Evolutionary conservation across 805 yeast genomes (phyloP).

Genomic region (Huiozyma naganishii): DNA sequence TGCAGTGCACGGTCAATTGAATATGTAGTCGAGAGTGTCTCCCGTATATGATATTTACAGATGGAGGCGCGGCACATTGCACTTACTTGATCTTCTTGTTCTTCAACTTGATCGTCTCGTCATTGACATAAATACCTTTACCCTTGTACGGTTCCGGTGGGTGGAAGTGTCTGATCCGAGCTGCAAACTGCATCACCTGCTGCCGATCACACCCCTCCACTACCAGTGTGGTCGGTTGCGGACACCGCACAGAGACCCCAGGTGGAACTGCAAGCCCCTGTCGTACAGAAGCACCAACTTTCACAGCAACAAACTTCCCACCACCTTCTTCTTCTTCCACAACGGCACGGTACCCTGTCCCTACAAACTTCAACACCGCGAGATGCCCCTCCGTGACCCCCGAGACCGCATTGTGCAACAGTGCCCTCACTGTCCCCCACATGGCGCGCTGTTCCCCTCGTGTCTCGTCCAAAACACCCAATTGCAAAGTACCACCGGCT

Average conservation of each 20-base stretch:
- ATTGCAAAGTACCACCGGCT: constrained; percentile 31
- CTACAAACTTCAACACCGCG: constrained; percentile 78
- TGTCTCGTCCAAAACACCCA: constrained; percentile 46
- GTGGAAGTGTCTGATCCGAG: constrained; percentile 70
- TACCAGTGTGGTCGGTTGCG: constrained; percentile 76
- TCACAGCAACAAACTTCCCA: constrained; percentile 53
- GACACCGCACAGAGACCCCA: constrained; percentile 62
- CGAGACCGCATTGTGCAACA: constrained; percentile 61
- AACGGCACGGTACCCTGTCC: constrained; percentile 92
- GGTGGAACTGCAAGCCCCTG: constrained; percentile 71
- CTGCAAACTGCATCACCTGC: constrained; percentile 80
- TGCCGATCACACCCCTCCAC: constrained; percentile 85
- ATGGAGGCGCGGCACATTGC: neutral
- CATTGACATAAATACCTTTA: constrained; percentile 88
- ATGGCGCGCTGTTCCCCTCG: constrained; percentile 66
- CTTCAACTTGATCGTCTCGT: constrained; percentile 83
- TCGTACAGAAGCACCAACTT: constrained; percentile 79
- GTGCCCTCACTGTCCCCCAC: constrained; percentile 91
- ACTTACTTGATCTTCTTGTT: constrained; percentile 79
- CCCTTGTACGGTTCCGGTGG: constrained; percentile 99
- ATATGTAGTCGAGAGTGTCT: too few species aligned
- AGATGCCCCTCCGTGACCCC: constrained; percentile 94
- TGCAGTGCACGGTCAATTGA: too few species aligned
- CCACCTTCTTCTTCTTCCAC: constrained; percentile 60
- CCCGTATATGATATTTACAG: too few species aligned